Evolutionary conservation across 164 flowering plant species (phyloP).

Genomic region (Malania oleifera): DNA sequence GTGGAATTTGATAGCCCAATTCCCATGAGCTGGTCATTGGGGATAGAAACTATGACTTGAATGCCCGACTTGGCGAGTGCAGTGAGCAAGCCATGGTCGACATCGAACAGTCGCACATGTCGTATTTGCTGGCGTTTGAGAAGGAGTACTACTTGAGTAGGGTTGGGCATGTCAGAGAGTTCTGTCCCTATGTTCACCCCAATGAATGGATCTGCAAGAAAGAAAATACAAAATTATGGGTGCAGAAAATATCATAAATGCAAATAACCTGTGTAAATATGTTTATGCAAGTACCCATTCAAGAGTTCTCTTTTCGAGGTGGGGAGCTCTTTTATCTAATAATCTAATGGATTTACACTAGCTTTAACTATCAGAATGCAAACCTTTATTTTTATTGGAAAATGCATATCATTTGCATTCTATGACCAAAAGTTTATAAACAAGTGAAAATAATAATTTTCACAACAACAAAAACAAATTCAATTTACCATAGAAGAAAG

Average conservation of each 20-base stretch:
- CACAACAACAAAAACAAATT: no score
- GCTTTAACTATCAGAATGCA: no score
- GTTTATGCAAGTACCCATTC: no score
- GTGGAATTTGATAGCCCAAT: slow-evolving; percentile 72
- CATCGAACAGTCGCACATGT: slow-evolving; percentile 53
- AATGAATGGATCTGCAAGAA: slow-evolving; percentile 42
- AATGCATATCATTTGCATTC: no score
- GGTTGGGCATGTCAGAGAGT: slow-evolving; percentile 67
- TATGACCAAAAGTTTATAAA: no score
- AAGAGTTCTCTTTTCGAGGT: no score
- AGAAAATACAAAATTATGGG: slow-evolving; percentile 4
- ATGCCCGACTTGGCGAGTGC: slow-evolving; percentile 64
- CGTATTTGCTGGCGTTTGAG: slow-evolving; percentile 58
- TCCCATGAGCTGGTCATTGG: slow-evolving; percentile 66
- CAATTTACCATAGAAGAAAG: no score
- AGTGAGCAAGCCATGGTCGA: slow-evolving; percentile 55
- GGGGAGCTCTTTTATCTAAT: no score
- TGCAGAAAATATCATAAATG: not conserved
- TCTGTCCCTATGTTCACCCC: slow-evolving; percentile 69
- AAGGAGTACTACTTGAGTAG: slow-evolving; percentile 67
- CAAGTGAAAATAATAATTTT: no score
- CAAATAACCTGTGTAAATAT: no score
- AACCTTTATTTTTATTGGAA: no score
- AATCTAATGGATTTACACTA: no score
- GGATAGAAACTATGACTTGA: slow-evolving; percentile 49